Conservation (phyloP, 78 protist species). For the Diacronema lutheri region DNA sequence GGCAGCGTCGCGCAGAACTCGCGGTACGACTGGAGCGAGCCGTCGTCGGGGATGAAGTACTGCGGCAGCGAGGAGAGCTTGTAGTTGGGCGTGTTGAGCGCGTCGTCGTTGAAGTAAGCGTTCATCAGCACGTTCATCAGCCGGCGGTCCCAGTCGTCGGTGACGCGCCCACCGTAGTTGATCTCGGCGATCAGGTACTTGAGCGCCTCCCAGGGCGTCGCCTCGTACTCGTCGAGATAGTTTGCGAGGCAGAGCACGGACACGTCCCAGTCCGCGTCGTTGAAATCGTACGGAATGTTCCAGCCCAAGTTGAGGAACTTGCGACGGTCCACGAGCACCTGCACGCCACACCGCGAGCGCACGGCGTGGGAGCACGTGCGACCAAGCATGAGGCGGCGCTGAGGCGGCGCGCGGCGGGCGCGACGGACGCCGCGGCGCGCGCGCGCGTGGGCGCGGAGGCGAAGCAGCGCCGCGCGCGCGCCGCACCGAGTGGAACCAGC, state of each 20-base stretch:
- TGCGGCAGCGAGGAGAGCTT: slow-evolving; percentile 44
- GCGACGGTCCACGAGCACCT: slow-evolving; percentile 75
- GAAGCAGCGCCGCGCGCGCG: no score
- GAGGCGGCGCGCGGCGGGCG: no score
- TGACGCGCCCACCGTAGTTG: slow-evolving; percentile 91
- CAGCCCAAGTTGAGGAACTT: slow-evolving; percentile 73
- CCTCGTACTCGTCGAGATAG: slow-evolving; percentile 61
- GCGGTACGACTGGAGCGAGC: slow-evolving; percentile 25
- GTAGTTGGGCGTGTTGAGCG: slow-evolving; percentile 27
- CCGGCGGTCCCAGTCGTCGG: slow-evolving; percentile 83
- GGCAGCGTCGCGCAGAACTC: slow-evolving; percentile 70
- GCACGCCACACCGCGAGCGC: no score
- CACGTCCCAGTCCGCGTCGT: slow-evolving; percentile 78
- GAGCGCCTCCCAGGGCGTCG: slow-evolving; percentile 72
- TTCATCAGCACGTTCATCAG: slow-evolving; percentile 68
- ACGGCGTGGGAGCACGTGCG: no score
- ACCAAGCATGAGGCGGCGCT: no score
- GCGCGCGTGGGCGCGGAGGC: no score
- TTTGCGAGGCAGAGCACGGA: slow-evolving; percentile 45
- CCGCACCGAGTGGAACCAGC: slow-evolving; percentile 71
- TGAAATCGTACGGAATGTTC: slow-evolving; percentile 69
- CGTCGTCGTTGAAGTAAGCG: slow-evolving; percentile 43
- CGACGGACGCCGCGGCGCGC: no score
- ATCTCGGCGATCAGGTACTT: slow-evolving; percentile 79
- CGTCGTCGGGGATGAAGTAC: slow-evolving; percentile 74